These are phyloP conservation scores for Fusarium sp. DNA, from an alignment of 2,329 filamentous ascomycete species.

Conservation along the genomic window DNA sequence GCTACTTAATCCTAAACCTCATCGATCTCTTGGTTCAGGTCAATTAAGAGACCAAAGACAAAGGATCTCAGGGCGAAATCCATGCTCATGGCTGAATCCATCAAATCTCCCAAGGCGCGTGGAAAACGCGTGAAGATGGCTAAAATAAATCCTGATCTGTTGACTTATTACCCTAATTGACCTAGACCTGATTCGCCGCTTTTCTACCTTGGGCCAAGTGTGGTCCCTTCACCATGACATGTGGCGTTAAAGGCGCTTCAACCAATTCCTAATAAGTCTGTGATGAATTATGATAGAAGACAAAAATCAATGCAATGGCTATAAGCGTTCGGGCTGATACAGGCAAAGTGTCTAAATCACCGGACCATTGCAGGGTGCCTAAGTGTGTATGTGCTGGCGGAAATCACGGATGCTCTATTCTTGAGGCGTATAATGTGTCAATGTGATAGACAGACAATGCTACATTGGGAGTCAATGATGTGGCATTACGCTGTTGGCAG, in stretches of 20 bases:
- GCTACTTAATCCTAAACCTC: slow-evolving; percentile 3
- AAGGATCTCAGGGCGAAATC: slow-evolving; percentile 3
- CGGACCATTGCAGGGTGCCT: background rate
- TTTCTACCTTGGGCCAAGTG: slow-evolving; percentile 24
- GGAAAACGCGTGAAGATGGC: slow-evolving; percentile 25
- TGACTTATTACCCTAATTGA: slow-evolving; percentile 35
- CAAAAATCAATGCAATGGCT: background rate
- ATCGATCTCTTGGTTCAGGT: background rate
- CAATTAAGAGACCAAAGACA: slow-evolving; percentile 8
- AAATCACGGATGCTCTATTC: slow-evolving; percentile 6
- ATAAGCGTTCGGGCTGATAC: slow-evolving; percentile 4
- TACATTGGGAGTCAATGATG: slow-evolving; percentile 37
- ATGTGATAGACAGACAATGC: slow-evolving; percentile 30
- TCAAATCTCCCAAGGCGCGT: slow-evolving; percentile 38
- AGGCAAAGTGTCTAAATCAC: background rate
- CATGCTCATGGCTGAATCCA: slow-evolving; percentile 12
- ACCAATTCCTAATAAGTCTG: slow-evolving; percentile 28
- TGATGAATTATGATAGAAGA: background rate
- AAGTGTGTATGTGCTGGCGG: slow-evolving; percentile 28
- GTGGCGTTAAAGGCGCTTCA: slow-evolving; percentile 35
- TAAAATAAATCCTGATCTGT: slow-evolving; percentile 24
- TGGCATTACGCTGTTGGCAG: slow-evolving; percentile 42
- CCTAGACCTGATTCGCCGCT: slow-evolving; percentile 23
- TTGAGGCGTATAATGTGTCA: slow-evolving; percentile 4
- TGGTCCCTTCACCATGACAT: slow-evolving; percentile 6